Base-by-base conservation (phyloP, 2,329 filamentous ascomycete species). In the Tolypocladium ophioglossoides region DNA sequence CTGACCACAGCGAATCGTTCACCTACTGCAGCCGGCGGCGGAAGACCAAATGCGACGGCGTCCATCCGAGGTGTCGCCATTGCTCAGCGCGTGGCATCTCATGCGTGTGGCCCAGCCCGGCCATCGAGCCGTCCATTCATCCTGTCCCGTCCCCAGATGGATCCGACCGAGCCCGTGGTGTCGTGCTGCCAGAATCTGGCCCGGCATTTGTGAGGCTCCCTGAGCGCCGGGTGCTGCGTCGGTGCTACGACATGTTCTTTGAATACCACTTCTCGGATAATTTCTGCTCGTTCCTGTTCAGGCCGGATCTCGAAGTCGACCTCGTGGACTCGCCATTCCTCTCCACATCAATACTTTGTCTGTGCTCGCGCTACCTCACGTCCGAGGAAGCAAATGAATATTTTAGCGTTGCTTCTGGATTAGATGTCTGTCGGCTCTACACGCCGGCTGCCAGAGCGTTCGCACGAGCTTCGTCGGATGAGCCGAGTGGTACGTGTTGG, bases 221-320 rank as follows among this genome's bases (percentile, higher is more conserved):
- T 8, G 54, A 52, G 35, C 34, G n/a, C 18, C 51, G 51, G n/a
- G 50, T 37, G 32, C 46, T 55, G 54, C 24, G 46, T 12, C 30
- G 41, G 18, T 56, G 54, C 53, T 41, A 49, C 22, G 52, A 51
- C 22, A 12, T 44, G 24, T 62, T 62, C 27, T 61, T 58, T 39
- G 55, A 54, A 8, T 52, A 55, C 1, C 59, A 62, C 40, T 59
- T 62, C 50, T 51, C 52, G 14, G 56, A n/a, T 30, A 55, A 56
- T 16, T 62, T 62, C 40, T 60, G 58, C 46, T 60, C 57, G 9
- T 62, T 62, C 30, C 55, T 57, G 14, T 55, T 58, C 46, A 38
- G 56, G 14, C 58, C 59, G 4, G 58, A 61, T 24, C 58, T 62
- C 37, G 59, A 62, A 30, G 37, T 47, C 7, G 52, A 56, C 32